Percentiles rank a stretch among this genome's conserved stretches.
Conservation (phyloP, 768 basidiomycete species). For the Melanogaster broomeanus region DNA sequence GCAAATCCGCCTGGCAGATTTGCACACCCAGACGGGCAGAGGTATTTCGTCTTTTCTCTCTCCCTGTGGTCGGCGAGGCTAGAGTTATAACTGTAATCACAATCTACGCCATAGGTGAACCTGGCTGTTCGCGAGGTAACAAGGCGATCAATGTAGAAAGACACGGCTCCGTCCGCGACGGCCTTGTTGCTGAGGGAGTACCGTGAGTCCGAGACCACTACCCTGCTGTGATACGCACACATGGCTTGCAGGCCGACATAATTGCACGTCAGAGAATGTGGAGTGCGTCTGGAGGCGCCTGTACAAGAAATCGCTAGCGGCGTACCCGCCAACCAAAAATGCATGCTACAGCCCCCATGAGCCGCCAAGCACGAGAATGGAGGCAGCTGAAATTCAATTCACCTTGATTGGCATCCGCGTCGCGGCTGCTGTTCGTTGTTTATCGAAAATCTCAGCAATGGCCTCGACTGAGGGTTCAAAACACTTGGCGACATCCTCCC, state of each 20-base stretch:
- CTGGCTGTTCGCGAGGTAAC: too few species aligned
- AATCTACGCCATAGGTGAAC: too few species aligned
- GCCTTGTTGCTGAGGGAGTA: constrained; percentile 23
- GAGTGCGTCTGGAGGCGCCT: constrained; percentile 40
- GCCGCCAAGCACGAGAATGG: background rate
- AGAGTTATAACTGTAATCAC: constrained; percentile 27
- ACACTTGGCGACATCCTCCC: constrained; percentile 37
- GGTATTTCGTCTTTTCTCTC: constrained; percentile 26
- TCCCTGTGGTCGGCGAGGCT: constrained; percentile 36
- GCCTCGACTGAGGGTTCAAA: constrained; percentile 45
- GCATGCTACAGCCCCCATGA: constrained; percentile 24
- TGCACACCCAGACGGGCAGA: constrained; percentile 27
- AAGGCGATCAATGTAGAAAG: too few species aligned
- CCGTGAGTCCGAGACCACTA: background rate
- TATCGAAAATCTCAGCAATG: constrained; percentile 35
- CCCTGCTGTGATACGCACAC: constrained; percentile 35
- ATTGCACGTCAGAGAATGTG: constrained; percentile 34
- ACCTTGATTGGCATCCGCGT: constrained; percentile 30
- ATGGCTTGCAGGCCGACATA: constrained; percentile 50
- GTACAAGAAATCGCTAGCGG: constrained; percentile 49
- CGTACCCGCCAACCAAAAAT: constrained; percentile 56
- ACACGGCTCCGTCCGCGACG: too few species aligned
- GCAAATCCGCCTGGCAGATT: too few species aligned
- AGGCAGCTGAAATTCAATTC: background rate
- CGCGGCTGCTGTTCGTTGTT: constrained; percentile 23